A percentile compares a stretch with the other conserved stretches of the same genome.
phyloP scores from a whole-genome alignment of 768 basidiomycete species.

The Kwoniella dendrophila region DNA sequence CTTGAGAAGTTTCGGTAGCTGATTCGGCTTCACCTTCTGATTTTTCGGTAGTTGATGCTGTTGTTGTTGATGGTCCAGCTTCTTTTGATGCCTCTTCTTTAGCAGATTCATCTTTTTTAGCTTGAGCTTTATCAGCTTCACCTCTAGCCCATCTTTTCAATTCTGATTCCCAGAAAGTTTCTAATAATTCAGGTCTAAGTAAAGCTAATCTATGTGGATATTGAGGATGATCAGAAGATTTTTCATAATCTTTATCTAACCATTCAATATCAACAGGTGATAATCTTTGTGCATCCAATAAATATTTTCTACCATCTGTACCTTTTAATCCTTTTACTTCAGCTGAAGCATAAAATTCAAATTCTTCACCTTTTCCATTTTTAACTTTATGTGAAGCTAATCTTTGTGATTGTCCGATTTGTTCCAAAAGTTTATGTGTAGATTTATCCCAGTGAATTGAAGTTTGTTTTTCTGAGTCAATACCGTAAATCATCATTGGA shows the following conservation, averaged over 20 bases:
- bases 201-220: conserved; percentile 59
- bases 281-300: conserved; percentile 58
- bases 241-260: conserved; percentile 57
- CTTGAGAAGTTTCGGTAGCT: conserved; percentile 19
- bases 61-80: conserved; percentile 22
- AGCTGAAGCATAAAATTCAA: conserved; percentile 55
- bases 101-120: conserved; percentile 21
- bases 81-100: conserved; percentile 38
- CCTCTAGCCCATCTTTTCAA: conserved; percentile 56
- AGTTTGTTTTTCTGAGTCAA: conserved; percentile 56
- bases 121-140: conserved; percentile 42
- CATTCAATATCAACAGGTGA: conserved; percentile 59
- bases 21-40: conserved; percentile 26
- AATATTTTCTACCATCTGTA: conserved; percentile 58
- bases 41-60: conserved; percentile 29
- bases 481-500: conserved; percentile 59
- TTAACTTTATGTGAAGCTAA: conserved; percentile 57
- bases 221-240: conserved; percentile 24
- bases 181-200: conserved; percentile 58
- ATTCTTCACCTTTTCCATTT: conserved; percentile 50
- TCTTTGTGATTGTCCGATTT: conserved; percentile 55
- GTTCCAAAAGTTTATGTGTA: conserved; percentile 56
- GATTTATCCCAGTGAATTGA: conserved; percentile 56
- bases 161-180: conserved; percentile 58
- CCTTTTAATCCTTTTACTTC: conserved; percentile 59